Percentiles rank a stretch among this genome's conserved stretches.
These are phyloP conservation scores for Parmelia sp. DNA, from an alignment of 495 filamentous ascomycete species.

Conservation along the genomic window DNA sequence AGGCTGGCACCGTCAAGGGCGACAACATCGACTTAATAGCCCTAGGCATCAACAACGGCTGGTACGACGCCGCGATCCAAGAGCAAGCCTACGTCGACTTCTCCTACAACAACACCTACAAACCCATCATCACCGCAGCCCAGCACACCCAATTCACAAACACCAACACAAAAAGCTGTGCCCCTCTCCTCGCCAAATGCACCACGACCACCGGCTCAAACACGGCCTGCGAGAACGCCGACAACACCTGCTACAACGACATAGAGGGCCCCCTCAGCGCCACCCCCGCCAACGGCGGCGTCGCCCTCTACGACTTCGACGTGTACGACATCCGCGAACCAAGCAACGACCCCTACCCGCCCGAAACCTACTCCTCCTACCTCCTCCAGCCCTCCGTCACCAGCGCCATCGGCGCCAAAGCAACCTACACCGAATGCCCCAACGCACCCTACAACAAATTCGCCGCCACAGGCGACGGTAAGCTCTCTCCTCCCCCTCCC, in stretches of 20 bases:
- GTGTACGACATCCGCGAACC: slow-evolving; percentile 48
- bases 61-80: slow-evolving; percentile 46
- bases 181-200: slow-evolving; percentile 38
- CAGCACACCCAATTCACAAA: slow-evolving; percentile 36
- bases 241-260: slow-evolving; percentile 37
- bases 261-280: slow-evolving; percentile 38
- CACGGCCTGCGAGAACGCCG: slow-evolving; percentile 38
- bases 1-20: slow-evolving; percentile 34
- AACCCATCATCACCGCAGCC: slow-evolving; percentile 40
- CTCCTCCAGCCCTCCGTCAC: slow-evolving; percentile 35
- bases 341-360: slow-evolving; percentile 42
- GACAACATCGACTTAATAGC: slow-evolving; percentile 48
- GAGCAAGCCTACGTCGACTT: slow-evolving; percentile 48
- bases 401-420: slow-evolving; percentile 47
- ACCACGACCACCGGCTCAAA: slow-evolving; percentile 29
- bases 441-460: slow-evolving; percentile 39
- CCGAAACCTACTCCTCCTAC: slow-evolving; percentile 43
- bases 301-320: slow-evolving; percentile 40
- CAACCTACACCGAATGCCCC: slow-evolving; percentile 42
- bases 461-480: slow-evolving; percentile 42
- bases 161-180: slow-evolving; percentile 38
- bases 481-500: slow-evolving; percentile 1
- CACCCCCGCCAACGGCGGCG: slow-evolving; percentile 37
- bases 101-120: slow-evolving; percentile 48
- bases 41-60: slow-evolving; percentile 55